Conservation (phyloP, 495 filamentous ascomycete genomes). For the Daldinia caldariorum region DNA sequence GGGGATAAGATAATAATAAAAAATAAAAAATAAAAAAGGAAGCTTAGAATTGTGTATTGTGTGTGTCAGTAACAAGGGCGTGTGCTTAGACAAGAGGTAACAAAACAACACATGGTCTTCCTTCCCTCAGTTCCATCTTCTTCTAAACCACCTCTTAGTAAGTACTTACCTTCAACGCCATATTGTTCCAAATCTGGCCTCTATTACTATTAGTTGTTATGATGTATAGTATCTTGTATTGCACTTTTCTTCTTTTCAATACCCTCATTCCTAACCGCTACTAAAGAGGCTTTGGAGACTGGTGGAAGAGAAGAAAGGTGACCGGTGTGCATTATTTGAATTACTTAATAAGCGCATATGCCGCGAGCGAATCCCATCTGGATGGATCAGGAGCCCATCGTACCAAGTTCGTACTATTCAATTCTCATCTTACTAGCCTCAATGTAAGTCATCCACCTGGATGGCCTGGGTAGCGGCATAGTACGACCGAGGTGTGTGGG, state of each 20-base stretch:
- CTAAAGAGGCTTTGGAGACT: background rate
- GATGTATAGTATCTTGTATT: background rate
- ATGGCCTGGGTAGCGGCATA: conserved; percentile 38
- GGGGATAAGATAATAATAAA: background rate
- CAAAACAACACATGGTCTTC: conserved; percentile 38
- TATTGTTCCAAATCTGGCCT: conserved; percentile 15
- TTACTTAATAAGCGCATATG: conserved; percentile 40
- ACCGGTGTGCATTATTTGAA: conserved; percentile 23
- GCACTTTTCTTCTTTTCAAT: background rate
- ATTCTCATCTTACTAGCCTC: conserved; percentile 43
- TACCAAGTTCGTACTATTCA: conserved; percentile 44
- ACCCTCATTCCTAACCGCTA: conserved; percentile 1
- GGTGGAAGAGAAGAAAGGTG: background rate
- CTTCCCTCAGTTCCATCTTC: conserved; percentile 10
- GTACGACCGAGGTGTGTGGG: conserved; percentile 46
- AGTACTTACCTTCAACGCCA: conserved; percentile 10
- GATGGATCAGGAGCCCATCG: conserved; percentile 42
- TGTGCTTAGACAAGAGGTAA: conserved; percentile 22
- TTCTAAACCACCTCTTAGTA: background rate
- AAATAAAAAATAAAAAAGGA: conserved; percentile 18
- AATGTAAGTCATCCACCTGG: conserved; percentile 45
- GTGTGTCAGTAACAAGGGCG: conserved; percentile 16
- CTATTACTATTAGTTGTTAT: background rate
- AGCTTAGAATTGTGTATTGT: no score
- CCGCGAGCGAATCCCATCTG: conserved; percentile 35